A percentile compares a stretch with the other conserved stretches of the same genome.
These are phyloP conservation scores for Microbotryum lychnidis-dioicae DNA, from an alignment of 1,284 basidiomycete species.

Conservation along the genomic window DNA sequence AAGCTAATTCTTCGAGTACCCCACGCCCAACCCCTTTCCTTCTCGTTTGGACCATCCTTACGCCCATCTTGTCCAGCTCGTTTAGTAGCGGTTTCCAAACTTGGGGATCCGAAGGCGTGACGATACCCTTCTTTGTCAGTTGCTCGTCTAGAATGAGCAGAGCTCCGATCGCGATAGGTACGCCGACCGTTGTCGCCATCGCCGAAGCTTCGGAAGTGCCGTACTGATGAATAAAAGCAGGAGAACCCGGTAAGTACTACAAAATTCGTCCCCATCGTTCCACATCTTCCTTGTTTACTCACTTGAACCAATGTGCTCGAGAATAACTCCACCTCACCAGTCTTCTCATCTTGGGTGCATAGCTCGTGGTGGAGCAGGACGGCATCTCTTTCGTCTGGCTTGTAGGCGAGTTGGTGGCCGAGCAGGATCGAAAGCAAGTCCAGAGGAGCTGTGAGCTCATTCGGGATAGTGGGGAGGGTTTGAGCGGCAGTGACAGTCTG, in stretches of 20 bases:
- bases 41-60: constrained; percentile 16
- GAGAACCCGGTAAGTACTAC: background rate
- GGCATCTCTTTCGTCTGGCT: constrained; percentile 67
- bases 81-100: constrained; percentile 26
- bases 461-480: constrained; percentile 44
- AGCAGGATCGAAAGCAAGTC: constrained; percentile 72
- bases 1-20: constrained; percentile 12
- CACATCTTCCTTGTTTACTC: background rate
- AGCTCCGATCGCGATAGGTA: constrained; percentile 30
- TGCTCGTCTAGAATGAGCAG: constrained; percentile 14
- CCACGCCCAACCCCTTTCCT: constrained; percentile 7
- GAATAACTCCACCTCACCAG: constrained; percentile 51
- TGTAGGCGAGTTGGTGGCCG: constrained; percentile 65
- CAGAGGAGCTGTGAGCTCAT: constrained; percentile 49
- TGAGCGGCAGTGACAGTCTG: constrained; percentile 41
- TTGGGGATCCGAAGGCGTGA: constrained; percentile 16
- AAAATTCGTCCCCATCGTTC: too few species aligned
- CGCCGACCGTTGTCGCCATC: constrained; percentile 81
- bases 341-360: constrained; percentile 35
- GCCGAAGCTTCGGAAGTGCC: constrained; percentile 59
- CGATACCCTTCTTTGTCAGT: constrained; percentile 16
- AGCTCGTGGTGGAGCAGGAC: constrained; percentile 82
- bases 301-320: constrained; percentile 61
- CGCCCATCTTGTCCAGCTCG: constrained; percentile 13
- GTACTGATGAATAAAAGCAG: constrained; percentile 40